Base-by-base conservation (phyloP, 768 basidiomycete genomes). In the Russula vinacea region DNA sequence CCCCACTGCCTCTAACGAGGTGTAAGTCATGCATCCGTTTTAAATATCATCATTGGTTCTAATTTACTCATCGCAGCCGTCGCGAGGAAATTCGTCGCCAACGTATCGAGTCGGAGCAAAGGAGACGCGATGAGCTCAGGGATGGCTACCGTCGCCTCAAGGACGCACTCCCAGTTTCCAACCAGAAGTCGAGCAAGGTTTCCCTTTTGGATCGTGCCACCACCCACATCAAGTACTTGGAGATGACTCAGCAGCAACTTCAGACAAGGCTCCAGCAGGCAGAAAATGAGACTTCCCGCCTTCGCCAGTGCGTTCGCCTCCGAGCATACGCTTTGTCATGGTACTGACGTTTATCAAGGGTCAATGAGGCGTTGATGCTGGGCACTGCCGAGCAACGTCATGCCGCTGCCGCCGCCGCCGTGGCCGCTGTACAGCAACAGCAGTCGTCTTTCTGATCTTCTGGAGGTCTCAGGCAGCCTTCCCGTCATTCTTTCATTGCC, bases 181-280 rank as follows among this genome's bases (percentile, higher is more conserved):
- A 92, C 79, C 92, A 94, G 82, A 92, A 94, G 81, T 87, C 90
- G 11, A 92, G 89, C 83, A 96, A 96, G 78, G 90, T 93, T 58
- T 90, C 87, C 67, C 79, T 95, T 62, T 83, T 96, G 70, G 94
- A 95, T 71, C 86, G 93, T 72, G 88, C 92, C 47, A 90, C 90
- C 68, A 86, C 84, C 58, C 91, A 94, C 77, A 89, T 95, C 79
- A 84, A 86, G 77, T 87, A 90, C 70, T 87, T 94, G 71, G 90
- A 94, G 79, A 84, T 87, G 74, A 85, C 87, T 70, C 87, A 86
- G 68, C 82, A 81, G 63, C 85, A 89, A 71, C 79, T 89, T 69
- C 89, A 90, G 80, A 83, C 82, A 73, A 80, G 88, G 73, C 81
- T 92, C 68, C 85, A 90, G 76, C 80, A 83, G 74, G 87, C 89